Percentiles rank a stretch among this genome's conserved stretches.
These are phyloP conservation scores for Fusarium denticulatum DNA, from an alignment of 2,329 filamentous ascomycete species.

Conservation along the genomic window DNA sequence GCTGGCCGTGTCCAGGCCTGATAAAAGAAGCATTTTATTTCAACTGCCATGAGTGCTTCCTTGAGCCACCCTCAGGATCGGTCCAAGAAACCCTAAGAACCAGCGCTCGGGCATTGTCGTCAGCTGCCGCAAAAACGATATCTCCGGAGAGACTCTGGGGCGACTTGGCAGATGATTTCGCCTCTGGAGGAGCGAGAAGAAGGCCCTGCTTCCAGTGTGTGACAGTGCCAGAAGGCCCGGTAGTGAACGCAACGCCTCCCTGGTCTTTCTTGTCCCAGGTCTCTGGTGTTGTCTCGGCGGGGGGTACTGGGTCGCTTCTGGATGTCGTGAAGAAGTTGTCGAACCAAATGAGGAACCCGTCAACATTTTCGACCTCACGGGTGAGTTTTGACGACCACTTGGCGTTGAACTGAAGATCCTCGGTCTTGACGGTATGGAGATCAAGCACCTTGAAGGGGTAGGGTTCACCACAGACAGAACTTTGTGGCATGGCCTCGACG, in stretches of 20 bases:
- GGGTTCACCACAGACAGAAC: slow-evolving; percentile 67
- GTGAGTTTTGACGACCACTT: slow-evolving; percentile 71
- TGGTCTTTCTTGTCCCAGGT: slow-evolving; percentile 67
- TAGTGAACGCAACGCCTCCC: slow-evolving; percentile 85
- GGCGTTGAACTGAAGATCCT: slow-evolving; percentile 80
- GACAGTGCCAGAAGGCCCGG: slow-evolving; percentile 76
- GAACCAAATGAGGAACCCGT: slow-evolving; percentile 93
- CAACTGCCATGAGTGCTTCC: slow-evolving; percentile 62
- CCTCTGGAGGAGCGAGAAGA: slow-evolving; percentile 72
- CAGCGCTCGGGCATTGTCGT: slow-evolving; percentile 75
- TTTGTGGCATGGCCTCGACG: slow-evolving; percentile 74
- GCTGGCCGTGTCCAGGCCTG: neutral
- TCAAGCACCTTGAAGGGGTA: slow-evolving; percentile 79
- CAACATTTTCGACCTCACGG: slow-evolving; percentile 73
- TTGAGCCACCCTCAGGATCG: slow-evolving; percentile 52
- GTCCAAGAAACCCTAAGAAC: slow-evolving; percentile 73
- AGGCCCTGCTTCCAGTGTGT: slow-evolving; percentile 95
- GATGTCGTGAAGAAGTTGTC: slow-evolving; percentile 88
- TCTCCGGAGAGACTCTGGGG: slow-evolving; percentile 71
- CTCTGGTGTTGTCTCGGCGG: slow-evolving; percentile 65
- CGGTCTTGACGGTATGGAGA: slow-evolving; percentile 75
- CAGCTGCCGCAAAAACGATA: slow-evolving; percentile 75
- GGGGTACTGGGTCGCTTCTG: slow-evolving; percentile 59
- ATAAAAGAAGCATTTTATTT: slow-evolving; percentile 46
- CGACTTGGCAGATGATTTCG: slow-evolving; percentile 56